Conservation (phyloP, 2,329 filamentous ascomycete genomes). For the Sclerotinia sclerotiorum region DNA sequence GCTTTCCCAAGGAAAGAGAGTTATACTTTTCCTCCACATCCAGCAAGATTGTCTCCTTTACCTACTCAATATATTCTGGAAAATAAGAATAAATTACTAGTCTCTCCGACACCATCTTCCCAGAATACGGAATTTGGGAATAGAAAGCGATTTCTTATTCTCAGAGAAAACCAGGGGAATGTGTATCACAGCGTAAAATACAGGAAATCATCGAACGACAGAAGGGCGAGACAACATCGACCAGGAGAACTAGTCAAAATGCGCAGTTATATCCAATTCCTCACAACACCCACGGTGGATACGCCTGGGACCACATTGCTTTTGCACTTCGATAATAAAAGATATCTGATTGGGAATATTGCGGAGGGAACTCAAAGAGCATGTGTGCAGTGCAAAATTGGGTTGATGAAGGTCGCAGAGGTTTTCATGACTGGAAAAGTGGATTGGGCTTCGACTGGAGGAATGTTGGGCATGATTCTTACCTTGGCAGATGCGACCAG, state of each 20-base stretch:
- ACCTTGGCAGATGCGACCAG: constrained; percentile 71
- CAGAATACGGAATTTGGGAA: not conserved
- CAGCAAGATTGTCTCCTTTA: constrained; percentile 15
- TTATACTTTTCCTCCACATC: constrained; percentile 5
- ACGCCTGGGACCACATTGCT: constrained; percentile 76
- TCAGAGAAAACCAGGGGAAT: constrained; percentile 5
- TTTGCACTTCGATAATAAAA: constrained; percentile 76
- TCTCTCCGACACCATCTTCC: not conserved
- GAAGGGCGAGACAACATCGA: not conserved
- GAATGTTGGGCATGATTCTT: constrained; percentile 80
- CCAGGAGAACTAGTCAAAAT: constrained; percentile 49
- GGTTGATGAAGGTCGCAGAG: constrained; percentile 66
- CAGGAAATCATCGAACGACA: not conserved
- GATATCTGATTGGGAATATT: constrained; percentile 82
- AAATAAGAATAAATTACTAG: not conserved
- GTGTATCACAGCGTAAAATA: constrained; percentile 13
- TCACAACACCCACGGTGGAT: constrained; percentile 83
- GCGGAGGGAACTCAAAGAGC: constrained; percentile 83
- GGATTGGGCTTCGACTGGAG: constrained; percentile 75
- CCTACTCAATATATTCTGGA: not conserved
- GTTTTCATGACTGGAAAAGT: constrained; percentile 80
- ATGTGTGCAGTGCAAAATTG: constrained; percentile 57
- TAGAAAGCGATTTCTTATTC: not conserved
- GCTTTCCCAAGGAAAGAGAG: not conserved
- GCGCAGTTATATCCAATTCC: constrained; percentile 71